phyloP scores from a whole-genome alignment of 176 grass and related monocot species.

The Rhipidocladum racemiflorum region DNA sequence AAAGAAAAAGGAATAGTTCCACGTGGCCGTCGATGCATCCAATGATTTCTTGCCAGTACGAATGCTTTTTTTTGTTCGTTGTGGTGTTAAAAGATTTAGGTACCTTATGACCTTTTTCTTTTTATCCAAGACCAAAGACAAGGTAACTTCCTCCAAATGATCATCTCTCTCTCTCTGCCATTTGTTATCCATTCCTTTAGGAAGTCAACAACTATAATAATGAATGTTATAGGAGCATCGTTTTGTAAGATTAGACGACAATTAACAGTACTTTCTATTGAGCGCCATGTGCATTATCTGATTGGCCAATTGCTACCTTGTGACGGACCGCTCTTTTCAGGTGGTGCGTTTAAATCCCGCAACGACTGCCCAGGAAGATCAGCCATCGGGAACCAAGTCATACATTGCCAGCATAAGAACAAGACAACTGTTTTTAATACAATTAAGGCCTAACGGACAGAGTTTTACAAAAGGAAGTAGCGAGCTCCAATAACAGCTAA shows the following conservation, averaged over 20 bases:
- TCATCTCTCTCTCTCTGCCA: not conserved
- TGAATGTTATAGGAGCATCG: not conserved
- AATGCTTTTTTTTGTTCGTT: not conserved
- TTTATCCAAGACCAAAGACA: not conserved
- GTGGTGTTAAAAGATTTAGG: not conserved
- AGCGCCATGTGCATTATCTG: slow-evolving; percentile 36
- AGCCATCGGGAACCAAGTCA: no score
- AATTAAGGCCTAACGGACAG: no score
- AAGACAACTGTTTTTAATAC: no score
- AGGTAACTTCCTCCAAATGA: not conserved
- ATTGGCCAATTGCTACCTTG: not conserved
- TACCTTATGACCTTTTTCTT: not conserved
- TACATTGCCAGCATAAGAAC: no score
- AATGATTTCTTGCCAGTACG: slow-evolving; percentile 23
- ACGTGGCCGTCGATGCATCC: not conserved
- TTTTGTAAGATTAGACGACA: slow-evolving; percentile 12
- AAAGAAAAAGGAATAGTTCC: not conserved
- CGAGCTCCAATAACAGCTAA: no score
- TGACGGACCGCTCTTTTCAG: no score
- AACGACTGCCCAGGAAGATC: no score
- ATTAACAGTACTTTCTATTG: slow-evolving; percentile 13
- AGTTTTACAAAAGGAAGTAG: no score
- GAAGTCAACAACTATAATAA: slow-evolving; percentile 15
- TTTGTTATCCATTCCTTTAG: not conserved
- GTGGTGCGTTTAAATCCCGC: no score